Base-by-base conservation (phyloP, 2,329 filamentous ascomycete species). In the Penicillium sp. region DNA sequence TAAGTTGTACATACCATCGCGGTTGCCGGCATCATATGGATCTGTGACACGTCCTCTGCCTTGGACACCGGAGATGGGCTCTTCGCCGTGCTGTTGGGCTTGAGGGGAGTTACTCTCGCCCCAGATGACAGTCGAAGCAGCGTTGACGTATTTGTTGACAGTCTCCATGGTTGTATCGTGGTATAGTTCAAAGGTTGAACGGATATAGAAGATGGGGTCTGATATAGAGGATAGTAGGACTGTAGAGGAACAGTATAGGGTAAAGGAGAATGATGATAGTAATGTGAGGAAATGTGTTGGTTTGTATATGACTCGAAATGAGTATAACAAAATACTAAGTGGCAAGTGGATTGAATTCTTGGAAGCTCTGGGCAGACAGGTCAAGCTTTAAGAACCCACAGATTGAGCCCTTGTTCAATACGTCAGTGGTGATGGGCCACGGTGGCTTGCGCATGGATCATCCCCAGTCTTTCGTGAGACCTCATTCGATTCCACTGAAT, bases 1-100 rank as follows among this genome's bases (percentile, higher is more conserved):
- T 6, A 8, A 2, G 12, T 13, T 36, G 41, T 44, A 62, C 77
- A 65, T 73, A 85, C 80, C 82, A 78, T 85, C 81, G n/a, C 84
- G 76, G 72, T 94, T 94, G 49, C 91, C 91, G 57, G 86, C 85
- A 70, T 94, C 91, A 67, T 87, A 96, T 0, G 91, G 91, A 72
- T 93, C 87, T 13, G 83, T 85, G 43, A 80, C 81, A 25, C 82
- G 81, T 5, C 89, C 88, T 70, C 88, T 78, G 39, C 91, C 91
- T 57, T 82, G 78, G 51, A 85, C 78, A 23, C 91, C 91, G 21
- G 89, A 89, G 44, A 92, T 73, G 19, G 91, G 91, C 76, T 96
- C 91, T 65, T 77, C 74, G 47, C 79, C 79, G 39, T 73, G 73
- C 54, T 76, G 62, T 13, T 76, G 53, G 29, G 61, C 43, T 3